Evolutionary conservation across 129 eudicot genomes (phyloP).

Genomic region (Chrysanthemum makinoi): DNA sequence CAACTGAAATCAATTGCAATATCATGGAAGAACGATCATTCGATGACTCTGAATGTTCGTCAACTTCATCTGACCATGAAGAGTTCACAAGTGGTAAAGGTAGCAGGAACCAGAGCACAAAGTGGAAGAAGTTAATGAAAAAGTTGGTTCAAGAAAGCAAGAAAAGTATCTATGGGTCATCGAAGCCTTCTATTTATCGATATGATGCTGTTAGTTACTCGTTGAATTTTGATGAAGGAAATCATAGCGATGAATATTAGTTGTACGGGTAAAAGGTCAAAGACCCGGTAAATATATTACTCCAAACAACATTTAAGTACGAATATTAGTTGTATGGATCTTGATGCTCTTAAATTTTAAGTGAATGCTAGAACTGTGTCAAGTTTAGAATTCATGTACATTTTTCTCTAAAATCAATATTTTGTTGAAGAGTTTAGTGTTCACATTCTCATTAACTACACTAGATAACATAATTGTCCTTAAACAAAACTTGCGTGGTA

Average conservation of each 20-base stretch:
- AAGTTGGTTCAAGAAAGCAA: conserved; percentile 51
- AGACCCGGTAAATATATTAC: too few relatives aligned
- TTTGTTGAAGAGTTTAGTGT: too few relatives aligned
- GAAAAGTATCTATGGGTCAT: conserved; percentile 37
- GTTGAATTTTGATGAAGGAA: conserved; percentile 69
- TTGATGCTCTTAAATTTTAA: too few relatives aligned
- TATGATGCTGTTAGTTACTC: conserved; percentile 71
- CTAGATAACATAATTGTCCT: too few relatives aligned
- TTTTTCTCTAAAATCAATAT: too few relatives aligned
- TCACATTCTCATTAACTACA: too few relatives aligned
- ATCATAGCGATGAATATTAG: too few relatives aligned
- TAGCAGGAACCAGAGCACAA: conserved; percentile 10
- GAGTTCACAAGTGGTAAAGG: conserved; percentile 31
- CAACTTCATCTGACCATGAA: conserved; percentile 37
- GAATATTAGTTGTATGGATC: not conserved
- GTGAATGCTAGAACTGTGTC: too few relatives aligned
- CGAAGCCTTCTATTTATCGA: conserved; percentile 38
- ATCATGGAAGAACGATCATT: not conserved
- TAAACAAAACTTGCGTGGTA: too few relatives aligned
- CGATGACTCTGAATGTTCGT: conserved; percentile 23
- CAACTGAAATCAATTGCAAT: not conserved
- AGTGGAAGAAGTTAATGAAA: conserved; percentile 50
- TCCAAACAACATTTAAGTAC: too few relatives aligned
- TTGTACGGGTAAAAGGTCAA: too few relatives aligned
- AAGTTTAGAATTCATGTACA: too few relatives aligned